These are phyloP conservation scores for Oenanthe sinensis DNA, from an alignment of 129 eudicot species.

Conservation along the genomic window DNA sequence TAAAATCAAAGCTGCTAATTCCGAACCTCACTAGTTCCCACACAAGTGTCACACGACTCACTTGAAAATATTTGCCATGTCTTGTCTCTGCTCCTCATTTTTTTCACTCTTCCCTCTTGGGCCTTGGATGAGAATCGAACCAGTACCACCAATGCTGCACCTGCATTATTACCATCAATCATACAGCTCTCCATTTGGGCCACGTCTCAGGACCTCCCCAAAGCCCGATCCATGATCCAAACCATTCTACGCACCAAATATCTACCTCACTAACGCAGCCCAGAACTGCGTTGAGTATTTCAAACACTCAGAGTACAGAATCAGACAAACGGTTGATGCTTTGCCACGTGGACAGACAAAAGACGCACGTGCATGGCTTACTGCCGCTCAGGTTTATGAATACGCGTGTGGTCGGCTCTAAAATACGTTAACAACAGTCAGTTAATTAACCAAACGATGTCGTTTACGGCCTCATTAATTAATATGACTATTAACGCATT, in stretches of 20 bases:
- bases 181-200: conserved; percentile 36
- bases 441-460: conserved; percentile 44
- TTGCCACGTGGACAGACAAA: conserved; percentile 38
- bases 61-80: conserved; percentile 26
- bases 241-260: conserved; percentile 25
- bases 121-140: background rate
- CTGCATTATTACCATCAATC: conserved; percentile 13
- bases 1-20: too few relatives aligned
- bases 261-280: conserved; percentile 40
- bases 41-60: background rate
- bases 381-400: conserved; percentile 60
- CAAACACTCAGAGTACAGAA: conserved; percentile 19
- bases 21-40: conserved; percentile 3
- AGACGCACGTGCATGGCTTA: conserved; percentile 68
- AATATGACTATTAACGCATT: conserved; percentile 44
- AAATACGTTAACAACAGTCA: conserved; percentile 50
- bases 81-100: conserved; percentile 30
- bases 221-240: conserved; percentile 35
- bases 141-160: too few relatives aligned
- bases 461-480: conserved; percentile 38
- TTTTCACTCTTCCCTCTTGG: conserved; percentile 31
- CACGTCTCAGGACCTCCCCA: conserved; percentile 22
- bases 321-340: conserved; percentile 24
- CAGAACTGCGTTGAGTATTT: conserved; percentile 41
- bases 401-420: conserved; percentile 71